Conservation (phyloP, 2,329 filamentous ascomycete genomes). For the Phaeosphaeriaceae sp. region DNA sequence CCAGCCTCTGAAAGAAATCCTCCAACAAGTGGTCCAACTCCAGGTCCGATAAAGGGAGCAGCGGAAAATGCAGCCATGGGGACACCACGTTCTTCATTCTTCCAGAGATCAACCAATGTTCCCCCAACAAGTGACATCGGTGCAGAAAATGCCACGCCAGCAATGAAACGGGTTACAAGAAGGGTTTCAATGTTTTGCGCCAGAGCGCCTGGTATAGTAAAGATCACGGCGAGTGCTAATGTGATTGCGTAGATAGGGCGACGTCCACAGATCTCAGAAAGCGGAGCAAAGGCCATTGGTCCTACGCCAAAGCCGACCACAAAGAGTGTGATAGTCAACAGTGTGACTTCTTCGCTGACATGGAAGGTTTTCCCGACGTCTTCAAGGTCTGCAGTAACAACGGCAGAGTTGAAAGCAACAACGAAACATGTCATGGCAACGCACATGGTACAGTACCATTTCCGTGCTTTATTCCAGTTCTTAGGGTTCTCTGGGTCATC, state of each 20-base stretch:
- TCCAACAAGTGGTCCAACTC: slow-evolving; percentile 69
- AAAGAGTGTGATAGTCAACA: slow-evolving; percentile 76
- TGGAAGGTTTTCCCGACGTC: slow-evolving; percentile 69
- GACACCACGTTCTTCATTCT: slow-evolving; percentile 80
- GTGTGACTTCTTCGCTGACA: slow-evolving; percentile 73
- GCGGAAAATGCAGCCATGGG: slow-evolving; percentile 87
- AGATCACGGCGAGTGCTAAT: slow-evolving; percentile 73
- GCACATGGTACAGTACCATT: slow-evolving; percentile 83
- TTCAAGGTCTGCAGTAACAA: slow-evolving; percentile 77
- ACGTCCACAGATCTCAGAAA: slow-evolving; percentile 77
- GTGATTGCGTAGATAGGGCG: slow-evolving; percentile 74
- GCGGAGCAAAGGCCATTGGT: slow-evolving; percentile 79
- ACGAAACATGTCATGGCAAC: slow-evolving; percentile 66
- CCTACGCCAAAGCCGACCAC: slow-evolving; percentile 83
- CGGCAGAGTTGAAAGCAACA: slow-evolving; percentile 64
- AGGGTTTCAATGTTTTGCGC: slow-evolving; percentile 78
- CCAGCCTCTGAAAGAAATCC: slow-evolving; percentile 72
- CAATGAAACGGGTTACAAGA: slow-evolving; percentile 76
- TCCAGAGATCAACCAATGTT: slow-evolving; percentile 84
- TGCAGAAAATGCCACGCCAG: slow-evolving; percentile 83
- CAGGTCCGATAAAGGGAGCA: slow-evolving; percentile 82
- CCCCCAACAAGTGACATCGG: slow-evolving; percentile 88
- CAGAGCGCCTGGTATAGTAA: slow-evolving; percentile 80
- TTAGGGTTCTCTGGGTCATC: slow-evolving; percentile 81
- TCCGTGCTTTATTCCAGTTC: slow-evolving; percentile 79